phyloP scores from a whole-genome alignment of 352 stramenopile genomes.

The Elongisporangium anandrum region DNA sequence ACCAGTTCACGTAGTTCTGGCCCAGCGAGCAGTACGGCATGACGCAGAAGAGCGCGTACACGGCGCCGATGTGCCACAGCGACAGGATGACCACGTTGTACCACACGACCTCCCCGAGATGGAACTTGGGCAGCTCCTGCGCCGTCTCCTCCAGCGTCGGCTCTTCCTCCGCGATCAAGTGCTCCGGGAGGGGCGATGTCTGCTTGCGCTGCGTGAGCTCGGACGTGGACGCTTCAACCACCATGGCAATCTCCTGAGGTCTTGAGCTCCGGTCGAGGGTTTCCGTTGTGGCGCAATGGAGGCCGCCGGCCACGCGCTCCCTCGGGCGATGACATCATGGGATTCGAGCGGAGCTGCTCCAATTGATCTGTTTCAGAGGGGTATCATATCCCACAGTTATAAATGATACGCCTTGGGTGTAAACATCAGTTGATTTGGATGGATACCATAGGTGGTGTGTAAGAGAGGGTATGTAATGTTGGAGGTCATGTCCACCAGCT shows the following conservation, averaged over 20 bases:
- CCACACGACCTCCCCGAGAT: conserved; percentile 78
- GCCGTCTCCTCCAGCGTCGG: conserved; percentile 26
- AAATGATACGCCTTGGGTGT: too few relatives aligned
- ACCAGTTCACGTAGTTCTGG: conserved; percentile 62
- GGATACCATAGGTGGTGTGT: background rate
- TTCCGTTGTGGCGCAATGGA: background rate
- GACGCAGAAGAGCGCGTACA: conserved; percentile 70
- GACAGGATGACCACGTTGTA: conserved; percentile 75
- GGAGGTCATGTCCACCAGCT: background rate
- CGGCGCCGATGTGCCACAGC: conserved; percentile 63
- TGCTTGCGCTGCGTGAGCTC: background rate
- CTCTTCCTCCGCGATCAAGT: conserved; percentile 33
- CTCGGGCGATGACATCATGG: background rate
- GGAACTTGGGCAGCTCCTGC: conserved; percentile 32
- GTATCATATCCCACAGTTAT: background rate
- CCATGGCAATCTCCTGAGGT: background rate
- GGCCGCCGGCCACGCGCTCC: background rate
- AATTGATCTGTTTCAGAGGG: background rate
- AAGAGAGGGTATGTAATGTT: background rate
- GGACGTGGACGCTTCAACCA: background rate
- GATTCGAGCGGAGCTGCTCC: background rate
- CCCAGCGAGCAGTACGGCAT: conserved; percentile 35
- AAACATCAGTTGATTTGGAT: background rate
- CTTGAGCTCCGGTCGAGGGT: background rate
- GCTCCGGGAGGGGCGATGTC: background rate